Evolutionary conservation across 768 basidiomycete genomes (phyloP), one percentile per base, ranked within the genome.

Genomic region (Coprinopsis sp.): DNA sequence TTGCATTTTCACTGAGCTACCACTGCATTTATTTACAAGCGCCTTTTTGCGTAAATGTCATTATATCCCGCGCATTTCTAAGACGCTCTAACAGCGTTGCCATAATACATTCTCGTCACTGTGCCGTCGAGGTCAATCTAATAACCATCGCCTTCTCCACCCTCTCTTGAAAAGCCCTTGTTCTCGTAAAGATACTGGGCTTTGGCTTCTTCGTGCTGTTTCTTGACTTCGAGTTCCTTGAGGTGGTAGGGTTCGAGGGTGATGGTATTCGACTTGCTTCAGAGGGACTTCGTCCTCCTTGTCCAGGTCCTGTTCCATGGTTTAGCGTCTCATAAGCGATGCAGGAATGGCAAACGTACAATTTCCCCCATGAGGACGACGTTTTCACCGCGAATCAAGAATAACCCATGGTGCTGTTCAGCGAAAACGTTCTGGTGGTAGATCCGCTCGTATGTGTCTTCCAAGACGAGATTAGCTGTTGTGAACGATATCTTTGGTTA

Each of bases 361-460:
- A 99, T 89, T 76, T 99, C 96, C 29, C 96, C 96, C 18, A 98
- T 71, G 50, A 97, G 69, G 27, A 98, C 96, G 13, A 99, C 96
- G 63, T 99, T 99, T 74, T 99, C 96, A 39, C 96, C 96, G 45
- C 96, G 82, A 55, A 99, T 93, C 53, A 98, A 78, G 67, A 91
- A 93, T 23, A 99, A 77, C 3, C 94, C 95, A 51, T 83, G 79
- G 72, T 83, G 87, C 55, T 77, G 81, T 61, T 98, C 92, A 12
- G 91, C 93, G 63, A 85, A 97, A 40, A 83, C 79, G 58, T 84
- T 81, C 46, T 80, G 86, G 59, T 94, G 86, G 68, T 91, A 91
- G 78, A 97, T 87, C 50, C 93, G 82, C 66, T 99, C 96, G 53
- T 93, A 81, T 10, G 93, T 93, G 63, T 92, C 89, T 66, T 97